Conservation (phyloP, 148 eudicot genomes). For the Rhododendron henanense region DNA sequence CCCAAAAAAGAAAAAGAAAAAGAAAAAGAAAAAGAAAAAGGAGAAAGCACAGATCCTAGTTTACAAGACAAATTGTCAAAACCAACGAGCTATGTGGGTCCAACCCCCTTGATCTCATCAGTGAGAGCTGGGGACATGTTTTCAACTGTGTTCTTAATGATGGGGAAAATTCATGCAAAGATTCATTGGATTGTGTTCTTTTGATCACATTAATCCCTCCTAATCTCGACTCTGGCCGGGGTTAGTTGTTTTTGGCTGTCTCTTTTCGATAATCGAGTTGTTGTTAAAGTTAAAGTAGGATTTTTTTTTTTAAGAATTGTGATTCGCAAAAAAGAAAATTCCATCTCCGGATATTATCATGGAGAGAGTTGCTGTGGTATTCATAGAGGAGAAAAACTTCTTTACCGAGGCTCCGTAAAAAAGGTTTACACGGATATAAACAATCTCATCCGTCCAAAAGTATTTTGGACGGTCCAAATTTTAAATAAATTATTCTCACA, state of each 20-base stretch:
- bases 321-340: background rate
- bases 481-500: fast-evolving
- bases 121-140: background rate
- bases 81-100: background rate
- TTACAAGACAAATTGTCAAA: no score
- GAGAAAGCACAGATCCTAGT: no score
- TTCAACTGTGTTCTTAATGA: background rate
- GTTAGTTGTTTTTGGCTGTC: background rate
- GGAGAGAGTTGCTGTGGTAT: no score
- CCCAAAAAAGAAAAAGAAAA: no score
- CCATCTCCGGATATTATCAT: background rate
- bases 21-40: no score
- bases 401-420: no score
- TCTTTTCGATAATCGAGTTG: background rate
- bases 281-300: background rate
- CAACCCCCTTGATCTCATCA: background rate
- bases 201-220: background rate
- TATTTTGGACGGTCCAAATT: fast-evolving
- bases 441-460: no score
- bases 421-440: no score
- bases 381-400: no score
- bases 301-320: background rate
- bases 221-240: background rate
- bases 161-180: background rate
- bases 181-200: background rate